Base-by-base conservation (phyloP, 768 basidiomycete species). In the Strobilomyces confusus region DNA sequence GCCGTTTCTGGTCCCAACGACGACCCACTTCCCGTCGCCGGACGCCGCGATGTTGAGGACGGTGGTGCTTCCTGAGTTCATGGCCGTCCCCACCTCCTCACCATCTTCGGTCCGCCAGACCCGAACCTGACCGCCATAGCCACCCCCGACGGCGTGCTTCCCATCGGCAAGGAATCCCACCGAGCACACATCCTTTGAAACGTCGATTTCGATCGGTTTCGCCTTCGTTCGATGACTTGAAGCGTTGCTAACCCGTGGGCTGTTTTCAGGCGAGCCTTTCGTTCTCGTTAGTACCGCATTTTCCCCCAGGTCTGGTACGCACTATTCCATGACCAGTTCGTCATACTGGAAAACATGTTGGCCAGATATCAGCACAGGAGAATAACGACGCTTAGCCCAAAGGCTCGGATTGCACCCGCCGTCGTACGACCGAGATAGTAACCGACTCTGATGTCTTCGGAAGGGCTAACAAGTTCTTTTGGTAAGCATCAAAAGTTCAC, bases 21-120 rank as follows among this genome's bases (percentile, higher is more conserved):
- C 61, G 30, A 62, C 22, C 52, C 50, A 53, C 15, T 46, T 34
- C 34, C 56, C 56, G 23, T 57, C 56, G n/a, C 9, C 11, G 15
- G 55, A 57, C 23, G 25, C 44, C 15, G 40, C 44, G 9, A 57
- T 47, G 11, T 57, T 47, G 34, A 57, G 22, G 42, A 57, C 40
- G 5, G 29, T 47, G 3, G 29, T 51, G 6, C 34, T 46, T 30
- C 48, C 55, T 23, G 56, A 55, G 12, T 46, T 22, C 55, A 57
- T 46, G n/a, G 48, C 9, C 34, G 34, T 17, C 4, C 44, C 56
- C n/a, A 43, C 37, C 15, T 51, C 56, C 12, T 38, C 38, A 9
- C 56, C 55, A 17, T 57, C 48, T 19, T 3, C 43, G 7, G 40
- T 4, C 25, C 20, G 44, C 56, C 56, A 57, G 20, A 38, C 23